These are phyloP conservation scores for Dalbergia cultrata DNA, from an alignment of 306 rosid genomes.

Conservation along the genomic window DNA sequence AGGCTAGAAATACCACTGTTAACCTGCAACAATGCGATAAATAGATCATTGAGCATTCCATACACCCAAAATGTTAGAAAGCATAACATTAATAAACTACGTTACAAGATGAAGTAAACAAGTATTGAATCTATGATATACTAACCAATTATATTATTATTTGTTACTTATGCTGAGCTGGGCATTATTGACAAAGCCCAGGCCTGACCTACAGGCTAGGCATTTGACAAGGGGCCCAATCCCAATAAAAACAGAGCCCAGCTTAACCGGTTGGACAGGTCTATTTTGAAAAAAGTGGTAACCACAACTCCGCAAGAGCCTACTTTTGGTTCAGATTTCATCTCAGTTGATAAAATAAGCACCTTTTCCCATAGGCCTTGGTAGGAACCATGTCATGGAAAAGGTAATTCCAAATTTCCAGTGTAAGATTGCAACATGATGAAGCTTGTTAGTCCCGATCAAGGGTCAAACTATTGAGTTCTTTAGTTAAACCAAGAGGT, in stretches of 20 bases:
- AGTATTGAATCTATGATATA: not conserved
- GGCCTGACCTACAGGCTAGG: constrained; percentile 3
- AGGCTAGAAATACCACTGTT: constrained; percentile 87
- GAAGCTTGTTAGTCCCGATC: constrained; percentile 31
- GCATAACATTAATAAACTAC: constrained; percentile 6
- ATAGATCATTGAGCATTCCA: constrained; percentile 19
- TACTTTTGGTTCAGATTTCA: constrained; percentile 10
- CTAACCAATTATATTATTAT: not conserved
- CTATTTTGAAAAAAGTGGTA: constrained; percentile 3
- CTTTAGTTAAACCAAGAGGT: constrained; percentile 21
- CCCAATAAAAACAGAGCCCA: constrained; percentile 27
- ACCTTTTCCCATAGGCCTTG: not conserved
- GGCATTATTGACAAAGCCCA: not conserved
- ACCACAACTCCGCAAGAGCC: constrained; percentile 7
- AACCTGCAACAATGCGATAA: constrained; percentile 67
- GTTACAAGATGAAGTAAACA: constrained; percentile 36
- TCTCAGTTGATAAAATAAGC: not conserved
- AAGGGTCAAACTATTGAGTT: constrained; percentile 26
- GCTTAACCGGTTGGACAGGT: constrained; percentile 17
- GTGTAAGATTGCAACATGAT: constrained; percentile 18
- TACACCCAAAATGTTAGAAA: constrained; percentile 6
- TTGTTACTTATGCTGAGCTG: not conserved
- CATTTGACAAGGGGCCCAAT: constrained; percentile 13
- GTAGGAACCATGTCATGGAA: constrained; percentile 17
- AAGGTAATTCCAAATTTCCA: constrained; percentile 26